Base-by-base conservation (phyloP, 352 stramenopile species). In the Globisporangium camurandrum region DNA sequence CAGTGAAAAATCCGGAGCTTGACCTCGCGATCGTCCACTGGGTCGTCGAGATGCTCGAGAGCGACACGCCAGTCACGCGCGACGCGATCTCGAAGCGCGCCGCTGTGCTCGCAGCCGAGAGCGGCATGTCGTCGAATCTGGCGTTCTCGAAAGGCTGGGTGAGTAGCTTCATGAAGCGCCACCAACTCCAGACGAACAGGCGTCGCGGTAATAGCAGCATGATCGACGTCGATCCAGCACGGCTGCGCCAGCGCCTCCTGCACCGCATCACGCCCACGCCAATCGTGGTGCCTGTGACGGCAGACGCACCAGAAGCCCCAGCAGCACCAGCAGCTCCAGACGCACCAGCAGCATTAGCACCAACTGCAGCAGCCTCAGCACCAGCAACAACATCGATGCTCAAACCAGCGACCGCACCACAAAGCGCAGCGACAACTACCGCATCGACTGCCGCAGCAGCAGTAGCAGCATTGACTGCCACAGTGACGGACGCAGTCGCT, bases 91-190 rank as follows among this genome's bases (percentile, higher is more conserved):
- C 64, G 61, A 64, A 66, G 19, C 64, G 63, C 39, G 69, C 71
- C 7, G 30, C 61, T 19, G 54, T 60, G 23, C 27, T 81, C 34
- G 67, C 67, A 4, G 41, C 59, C 14, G 60, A 75, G 46, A 67
- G 82, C 57, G 41, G 70, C 40, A 57, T 78, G 39, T 38, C 51
- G 23, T 52, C 62, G 17, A 54, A 59, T 41, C 54, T 81, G 53
- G 66, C 53, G 40, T 86, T 81, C 61, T 86, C 75, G 19, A 83
- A 74, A 38, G 71, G 75, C 7, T 86, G 71, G 71, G 66, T 81
- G 56, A 68, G 57, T 31, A 75, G 71, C 54, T 83, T 84, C 51
- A 65, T 82, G 57, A 74, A 65, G 38, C 65, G 69, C 40, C 71
- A 86, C 55, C 62, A 74, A 31, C 48, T 84, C 19, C 57, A 72